Base-by-base conservation (phyloP, 2,329 filamentous ascomycete species). In the Cercospora canescens region DNA sequence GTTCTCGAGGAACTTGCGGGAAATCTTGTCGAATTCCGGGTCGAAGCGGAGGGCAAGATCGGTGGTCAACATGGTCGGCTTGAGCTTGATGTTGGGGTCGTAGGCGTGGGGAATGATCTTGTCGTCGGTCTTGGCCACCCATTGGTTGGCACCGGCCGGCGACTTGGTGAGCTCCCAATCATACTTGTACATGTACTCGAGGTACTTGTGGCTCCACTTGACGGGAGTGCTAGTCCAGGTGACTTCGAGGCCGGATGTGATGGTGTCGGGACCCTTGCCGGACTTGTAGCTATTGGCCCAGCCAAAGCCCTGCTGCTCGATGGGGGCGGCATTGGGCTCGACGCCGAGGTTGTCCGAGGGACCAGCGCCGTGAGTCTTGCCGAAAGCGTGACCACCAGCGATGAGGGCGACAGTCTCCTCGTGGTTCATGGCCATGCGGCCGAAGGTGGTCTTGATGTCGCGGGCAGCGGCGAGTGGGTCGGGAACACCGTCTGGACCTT, bases 361-460 rank as follows among this genome's bases (percentile, higher is more conserved):
- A 64, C 81, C 90, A 34, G 91, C 91, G 72, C 91, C 91, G 79
- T 94, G 91, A 0, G 90, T 92, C 86, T 94, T 94, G 74, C 91
- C 91, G 72, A 94, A 92, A 28, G 87, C 85, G 83, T 94, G 91
- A 41, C 91, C 91, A 75, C 91, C 91, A 41, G 89, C 89, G 76
- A 94, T 93, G 54, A 94, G 81, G 14, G 91, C 91, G 62, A 91
- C 91, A 0, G 91, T 94, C 83, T 94, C 91, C 79, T 91, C 88
- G 76, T 93, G 90, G 76, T 91, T 88, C 91, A 94, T 93, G 68
- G 88, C 91, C 91, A 94, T 93, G 77, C 90, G 90, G 69, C 84
- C 84, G 72, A 93, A 94, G 18, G 91, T 92, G 65, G 83, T 85
- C 69, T 90, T 89, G 75, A 93, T 93, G 73, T 94, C 91, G 64